A percentile compares a stretch with the other conserved stretches of the same genome.
Evolutionary conservation across 305 asterid species (phyloP).

Genomic region (Fraxinus angustifolia): DNA sequence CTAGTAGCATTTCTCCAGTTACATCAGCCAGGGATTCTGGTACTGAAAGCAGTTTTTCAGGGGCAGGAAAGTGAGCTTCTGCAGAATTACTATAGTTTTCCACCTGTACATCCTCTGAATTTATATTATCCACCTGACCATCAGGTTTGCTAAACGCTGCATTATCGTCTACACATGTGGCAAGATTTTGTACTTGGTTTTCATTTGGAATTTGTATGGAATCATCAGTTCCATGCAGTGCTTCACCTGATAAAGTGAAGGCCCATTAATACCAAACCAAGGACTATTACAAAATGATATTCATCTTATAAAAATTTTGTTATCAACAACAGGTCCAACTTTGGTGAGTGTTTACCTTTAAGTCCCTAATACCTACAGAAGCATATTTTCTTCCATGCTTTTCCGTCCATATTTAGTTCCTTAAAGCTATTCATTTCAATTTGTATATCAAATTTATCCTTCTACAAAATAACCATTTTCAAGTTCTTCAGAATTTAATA

Average conservation of each 20-base stretch:
- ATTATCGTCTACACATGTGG: constrained; percentile 32
- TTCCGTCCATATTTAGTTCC: constrained; percentile 8
- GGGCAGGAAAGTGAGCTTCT: constrained; percentile 52
- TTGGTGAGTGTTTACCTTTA: not conserved
- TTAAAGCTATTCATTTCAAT: not conserved
- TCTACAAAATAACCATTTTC: not conserved
- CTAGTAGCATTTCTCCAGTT: constrained; percentile 44
- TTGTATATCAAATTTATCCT: not conserved
- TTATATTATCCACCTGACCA: constrained; percentile 34
- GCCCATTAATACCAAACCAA: constrained; percentile 22
- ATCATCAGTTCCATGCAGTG: constrained; percentile 26
- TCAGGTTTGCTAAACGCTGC: constrained; percentile 34
- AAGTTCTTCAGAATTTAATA: not conserved
- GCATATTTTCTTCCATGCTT: constrained; percentile 1
- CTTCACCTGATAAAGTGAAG: constrained; percentile 42
- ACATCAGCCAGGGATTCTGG: constrained; percentile 46
- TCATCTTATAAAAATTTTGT: not conserved
- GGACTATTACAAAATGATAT: not conserved
- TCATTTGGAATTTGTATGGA: constrained; percentile 36
- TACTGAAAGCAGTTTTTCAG: constrained; percentile 70
- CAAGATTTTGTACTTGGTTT: constrained; percentile 32
- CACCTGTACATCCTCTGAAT: constrained; percentile 28
- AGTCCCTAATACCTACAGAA: constrained; percentile 3
- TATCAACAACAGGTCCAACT: not conserved
- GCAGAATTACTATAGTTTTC: constrained; percentile 33